Evolutionary conservation across 306 rosid genomes (phyloP).

Genomic region (Trifolium repens): DNA sequence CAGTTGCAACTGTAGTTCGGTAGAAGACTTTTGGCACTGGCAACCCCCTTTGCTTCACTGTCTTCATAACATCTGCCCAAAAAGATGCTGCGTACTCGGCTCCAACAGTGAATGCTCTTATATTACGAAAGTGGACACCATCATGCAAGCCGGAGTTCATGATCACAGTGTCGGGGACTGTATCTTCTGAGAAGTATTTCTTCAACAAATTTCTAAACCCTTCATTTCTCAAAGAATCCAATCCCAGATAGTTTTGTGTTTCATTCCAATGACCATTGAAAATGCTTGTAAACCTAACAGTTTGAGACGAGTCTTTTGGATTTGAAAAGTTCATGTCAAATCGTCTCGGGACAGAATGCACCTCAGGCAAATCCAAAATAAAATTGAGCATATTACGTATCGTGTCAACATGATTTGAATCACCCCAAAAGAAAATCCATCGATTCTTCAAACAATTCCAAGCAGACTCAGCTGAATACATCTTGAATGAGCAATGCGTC

Average conservation of each 20-base stretch:
- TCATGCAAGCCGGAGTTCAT: slow-evolving; percentile 96
- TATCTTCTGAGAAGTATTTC: slow-evolving; percentile 70
- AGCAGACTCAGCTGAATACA: slow-evolving; percentile 76
- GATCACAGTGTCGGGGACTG: slow-evolving; percentile 77
- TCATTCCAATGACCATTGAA: slow-evolving; percentile 99
- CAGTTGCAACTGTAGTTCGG: slow-evolving; percentile 85
- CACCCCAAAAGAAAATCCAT: slow-evolving; percentile 99
- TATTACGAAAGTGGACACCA: slow-evolving; percentile 71
- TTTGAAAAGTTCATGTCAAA: slow-evolving; percentile 84
- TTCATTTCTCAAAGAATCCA: slow-evolving; percentile 78
- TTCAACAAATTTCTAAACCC: slow-evolving; percentile 68
- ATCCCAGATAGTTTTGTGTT: slow-evolving; percentile 78
- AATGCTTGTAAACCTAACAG: slow-evolving; percentile 85
- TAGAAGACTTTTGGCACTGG: slow-evolving; percentile 69
- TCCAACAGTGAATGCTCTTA: slow-evolving; percentile 74
- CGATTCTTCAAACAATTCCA: slow-evolving; percentile 84
- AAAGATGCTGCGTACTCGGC: slow-evolving; percentile 78
- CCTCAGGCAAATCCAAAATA: slow-evolving; percentile 72
- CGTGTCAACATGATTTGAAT: slow-evolving; percentile 95
- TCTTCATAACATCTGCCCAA: slow-evolving; percentile 74
- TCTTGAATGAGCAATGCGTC: slow-evolving; percentile 76
- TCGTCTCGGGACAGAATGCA: slow-evolving; percentile 75
- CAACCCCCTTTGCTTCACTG: slow-evolving; percentile 68
- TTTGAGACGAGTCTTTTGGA: slow-evolving; percentile 73
- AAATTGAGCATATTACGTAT: slow-evolving; percentile 83